Percentiles rank a stretch among this genome's conserved stretches.
Conservation (phyloP, 179 eudicot species). For the Beta corolliflora region DNA sequence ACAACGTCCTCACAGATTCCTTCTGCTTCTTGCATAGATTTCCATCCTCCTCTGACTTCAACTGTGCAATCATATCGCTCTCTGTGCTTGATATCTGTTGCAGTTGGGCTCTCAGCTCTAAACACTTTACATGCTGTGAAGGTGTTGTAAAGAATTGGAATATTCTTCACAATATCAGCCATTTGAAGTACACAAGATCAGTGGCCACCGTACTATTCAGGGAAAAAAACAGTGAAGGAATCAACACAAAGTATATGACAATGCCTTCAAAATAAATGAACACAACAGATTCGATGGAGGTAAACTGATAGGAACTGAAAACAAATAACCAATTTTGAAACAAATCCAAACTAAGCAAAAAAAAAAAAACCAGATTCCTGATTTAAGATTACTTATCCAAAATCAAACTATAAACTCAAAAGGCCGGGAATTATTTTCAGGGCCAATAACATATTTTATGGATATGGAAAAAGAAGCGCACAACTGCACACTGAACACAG, state of each 20-base stretch:
- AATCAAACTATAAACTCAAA: not conserved
- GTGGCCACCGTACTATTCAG: not conserved
- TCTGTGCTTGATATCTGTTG: not conserved
- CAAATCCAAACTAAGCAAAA: not conserved
- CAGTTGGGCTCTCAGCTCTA: not conserved
- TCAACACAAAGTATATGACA: not conserved
- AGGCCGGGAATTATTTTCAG: not conserved
- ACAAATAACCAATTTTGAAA: not conserved
- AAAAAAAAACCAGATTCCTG: not conserved
- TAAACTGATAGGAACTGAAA: not conserved
- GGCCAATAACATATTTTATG: not conserved
- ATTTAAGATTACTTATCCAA: not conserved
- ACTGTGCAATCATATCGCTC: conserved; percentile 1
- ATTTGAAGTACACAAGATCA: conserved; percentile 5
- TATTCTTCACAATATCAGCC: not conserved
- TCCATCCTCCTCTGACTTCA: conserved; percentile 5
- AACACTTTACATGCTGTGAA: not conserved
- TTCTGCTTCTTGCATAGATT: conserved; percentile 7
- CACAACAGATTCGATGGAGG: not conserved
- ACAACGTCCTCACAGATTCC: not conserved
- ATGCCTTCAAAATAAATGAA: not conserved
- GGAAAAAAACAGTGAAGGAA: not conserved
- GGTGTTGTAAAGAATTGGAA: not conserved
- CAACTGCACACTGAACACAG: not conserved
- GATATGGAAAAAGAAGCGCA: not conserved